Evolutionary conservation across 2,329 filamentous ascomycete genomes (phyloP).

Genomic region (Aspergillus uvarum): DNA sequence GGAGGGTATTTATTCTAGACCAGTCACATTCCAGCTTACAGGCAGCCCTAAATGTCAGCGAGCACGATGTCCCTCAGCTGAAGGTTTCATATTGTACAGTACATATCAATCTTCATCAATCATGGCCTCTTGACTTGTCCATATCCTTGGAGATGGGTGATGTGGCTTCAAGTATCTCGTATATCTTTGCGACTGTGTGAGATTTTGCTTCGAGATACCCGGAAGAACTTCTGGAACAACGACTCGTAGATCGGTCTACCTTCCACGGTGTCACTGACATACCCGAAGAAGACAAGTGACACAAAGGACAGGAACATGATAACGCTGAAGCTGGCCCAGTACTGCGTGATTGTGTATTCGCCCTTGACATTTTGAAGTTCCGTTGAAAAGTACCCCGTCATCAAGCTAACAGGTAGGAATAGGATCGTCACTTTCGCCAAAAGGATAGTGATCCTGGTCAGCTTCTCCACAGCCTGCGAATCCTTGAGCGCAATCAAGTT

Average conservation of each 20-base stretch:
- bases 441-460: constrained; percentile 70
- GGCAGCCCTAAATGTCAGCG: too few species aligned
- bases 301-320: constrained; percentile 61
- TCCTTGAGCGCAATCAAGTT: constrained; percentile 75
- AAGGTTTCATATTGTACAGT: neutral
- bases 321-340: constrained; percentile 67
- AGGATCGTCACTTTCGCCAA: constrained; percentile 73
- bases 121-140: neutral
- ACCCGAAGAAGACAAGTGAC: constrained; percentile 58
- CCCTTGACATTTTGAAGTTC: constrained; percentile 59
- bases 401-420: constrained; percentile 71
- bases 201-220: constrained; percentile 31
- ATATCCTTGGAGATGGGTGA: neutral
- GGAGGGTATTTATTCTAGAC: neutral
- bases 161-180: neutral
- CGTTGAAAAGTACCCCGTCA: constrained; percentile 72
- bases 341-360: constrained; percentile 61
- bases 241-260: constrained; percentile 53
- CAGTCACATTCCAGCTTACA: neutral
- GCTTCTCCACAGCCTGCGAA: constrained; percentile 67
- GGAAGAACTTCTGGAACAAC: constrained; percentile 38
- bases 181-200: constrained; percentile 18
- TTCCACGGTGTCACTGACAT: constrained; percentile 58
- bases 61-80: too few species aligned
- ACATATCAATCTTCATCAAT: neutral